Evolutionary conservation across 208 protist genomes (phyloP).

Genomic region (Porcisia hertigi): DNA sequence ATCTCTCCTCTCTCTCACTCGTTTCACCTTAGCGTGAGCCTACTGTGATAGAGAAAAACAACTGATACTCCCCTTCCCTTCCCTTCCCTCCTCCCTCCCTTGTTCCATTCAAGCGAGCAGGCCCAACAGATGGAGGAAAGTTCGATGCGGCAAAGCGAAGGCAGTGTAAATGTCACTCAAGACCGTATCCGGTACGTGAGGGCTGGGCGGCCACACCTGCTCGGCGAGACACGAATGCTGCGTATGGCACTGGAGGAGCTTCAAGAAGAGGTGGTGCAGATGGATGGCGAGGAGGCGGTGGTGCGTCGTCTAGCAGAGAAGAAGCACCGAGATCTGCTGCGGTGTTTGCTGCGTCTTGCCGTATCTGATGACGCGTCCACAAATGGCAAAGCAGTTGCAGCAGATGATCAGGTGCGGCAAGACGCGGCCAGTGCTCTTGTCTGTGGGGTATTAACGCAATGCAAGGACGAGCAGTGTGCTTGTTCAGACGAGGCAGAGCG

Average conservation of each 20-base stretch:
- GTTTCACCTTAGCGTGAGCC: background rate
- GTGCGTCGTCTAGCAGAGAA: background rate
- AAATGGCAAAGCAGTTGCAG: background rate
- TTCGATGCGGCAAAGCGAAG: background rate
- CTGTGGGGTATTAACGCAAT: background rate
- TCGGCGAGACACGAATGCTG: slow-evolving; percentile 23
- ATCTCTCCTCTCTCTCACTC: background rate
- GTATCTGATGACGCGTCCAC: background rate
- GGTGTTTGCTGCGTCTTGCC: slow-evolving; percentile 4
- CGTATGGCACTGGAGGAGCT: slow-evolving; percentile 26
- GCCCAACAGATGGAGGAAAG: background rate
- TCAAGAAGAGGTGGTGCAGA: slow-evolving; percentile 5
- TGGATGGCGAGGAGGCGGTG: background rate
- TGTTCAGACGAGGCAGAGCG: background rate
- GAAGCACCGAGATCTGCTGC: slow-evolving; percentile 11
- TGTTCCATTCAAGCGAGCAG: background rate
- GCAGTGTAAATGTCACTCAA: background rate
- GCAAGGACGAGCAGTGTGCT: background rate
- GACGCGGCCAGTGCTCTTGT: background rate
- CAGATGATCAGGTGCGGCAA: background rate
- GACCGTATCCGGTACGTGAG: slow-evolving; percentile 1
- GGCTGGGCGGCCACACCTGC: slow-evolving; percentile 8
- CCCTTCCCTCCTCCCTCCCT: no score
- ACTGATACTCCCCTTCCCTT: no score
- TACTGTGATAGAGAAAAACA: background rate